phyloP scores from a whole-genome alignment of 176 grass and related monocot genomes.

The bread wheat (Triticum aestivum) region DNA sequence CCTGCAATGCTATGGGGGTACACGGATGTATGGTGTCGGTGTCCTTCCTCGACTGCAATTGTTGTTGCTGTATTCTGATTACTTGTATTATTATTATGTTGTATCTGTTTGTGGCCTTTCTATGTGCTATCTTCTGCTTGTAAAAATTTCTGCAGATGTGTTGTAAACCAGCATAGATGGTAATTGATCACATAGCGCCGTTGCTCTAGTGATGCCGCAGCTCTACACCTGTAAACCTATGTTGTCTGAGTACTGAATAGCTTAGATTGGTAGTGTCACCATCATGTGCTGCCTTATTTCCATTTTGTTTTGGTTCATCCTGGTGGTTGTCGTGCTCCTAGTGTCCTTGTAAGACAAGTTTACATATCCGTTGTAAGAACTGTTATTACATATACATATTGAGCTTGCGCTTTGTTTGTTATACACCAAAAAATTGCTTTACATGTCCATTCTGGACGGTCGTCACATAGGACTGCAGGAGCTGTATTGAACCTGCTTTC shows the following conservation, averaged over 20 bases:
- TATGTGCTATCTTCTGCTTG: neutral
- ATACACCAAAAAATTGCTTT: neutral
- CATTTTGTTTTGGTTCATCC: neutral
- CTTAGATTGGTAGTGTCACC: neutral
- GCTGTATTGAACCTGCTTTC: neutral
- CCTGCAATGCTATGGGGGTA: neutral
- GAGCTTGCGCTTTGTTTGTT: neutral
- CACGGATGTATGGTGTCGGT: neutral
- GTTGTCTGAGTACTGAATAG: neutral
- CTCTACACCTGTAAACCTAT: neutral
- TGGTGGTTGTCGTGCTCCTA: neutral
- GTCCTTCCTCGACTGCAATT: neutral
- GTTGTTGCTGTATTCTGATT: neutral
- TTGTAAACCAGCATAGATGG: neutral
- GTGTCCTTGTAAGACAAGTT: neutral
- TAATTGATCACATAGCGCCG: neutral
- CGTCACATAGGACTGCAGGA: neutral
- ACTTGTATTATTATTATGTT: neutral
- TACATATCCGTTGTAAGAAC: neutral
- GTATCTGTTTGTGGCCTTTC: neutral
- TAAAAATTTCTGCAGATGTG: neutral
- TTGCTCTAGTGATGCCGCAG: too few relatives aligned
- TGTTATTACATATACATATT: neutral
- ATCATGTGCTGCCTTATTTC: neutral
- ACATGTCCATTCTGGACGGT: neutral